phyloP scores from a whole-genome alignment of 202 grass and related monocot species.

The Carex sylvatica region DNA sequence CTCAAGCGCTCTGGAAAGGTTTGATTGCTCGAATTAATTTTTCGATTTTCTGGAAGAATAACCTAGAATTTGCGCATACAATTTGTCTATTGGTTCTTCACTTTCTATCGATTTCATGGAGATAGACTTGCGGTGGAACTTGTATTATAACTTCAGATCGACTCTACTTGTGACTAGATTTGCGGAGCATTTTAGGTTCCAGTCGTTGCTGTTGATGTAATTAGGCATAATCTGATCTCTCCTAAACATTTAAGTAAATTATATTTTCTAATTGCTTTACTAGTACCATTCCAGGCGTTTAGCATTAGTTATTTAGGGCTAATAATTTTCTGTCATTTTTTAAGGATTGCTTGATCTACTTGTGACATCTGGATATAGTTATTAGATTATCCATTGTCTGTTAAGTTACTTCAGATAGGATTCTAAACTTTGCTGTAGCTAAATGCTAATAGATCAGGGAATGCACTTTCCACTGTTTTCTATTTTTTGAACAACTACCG shows the following conservation, averaged over 20 bases:
- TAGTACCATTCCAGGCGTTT: neutral
- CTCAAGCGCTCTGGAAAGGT: constrained; percentile 83
- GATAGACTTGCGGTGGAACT: neutral
- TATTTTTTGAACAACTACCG: neutral
- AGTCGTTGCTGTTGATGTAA: neutral
- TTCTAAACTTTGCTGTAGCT: neutral
- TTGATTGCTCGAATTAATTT: neutral
- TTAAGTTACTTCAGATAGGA: neutral
- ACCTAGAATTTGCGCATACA: neutral
- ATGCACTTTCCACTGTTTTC: neutral
- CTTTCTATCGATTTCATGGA: neutral
- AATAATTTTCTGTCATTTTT: neutral
- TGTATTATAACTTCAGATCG: neutral
- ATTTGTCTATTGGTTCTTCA: neutral
- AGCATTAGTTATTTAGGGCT: neutral
- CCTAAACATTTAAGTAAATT: neutral
- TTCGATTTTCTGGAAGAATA: neutral
- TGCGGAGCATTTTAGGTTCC: neutral
- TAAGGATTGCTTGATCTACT: neutral
- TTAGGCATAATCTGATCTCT: neutral
- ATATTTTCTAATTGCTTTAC: neutral
- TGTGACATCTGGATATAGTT: neutral
- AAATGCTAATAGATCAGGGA: neutral
- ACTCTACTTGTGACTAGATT: neutral
- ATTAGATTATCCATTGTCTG: neutral